Conservation (phyloP, 805 yeast species). For the Wickerhamiella azymoides region DNA sequence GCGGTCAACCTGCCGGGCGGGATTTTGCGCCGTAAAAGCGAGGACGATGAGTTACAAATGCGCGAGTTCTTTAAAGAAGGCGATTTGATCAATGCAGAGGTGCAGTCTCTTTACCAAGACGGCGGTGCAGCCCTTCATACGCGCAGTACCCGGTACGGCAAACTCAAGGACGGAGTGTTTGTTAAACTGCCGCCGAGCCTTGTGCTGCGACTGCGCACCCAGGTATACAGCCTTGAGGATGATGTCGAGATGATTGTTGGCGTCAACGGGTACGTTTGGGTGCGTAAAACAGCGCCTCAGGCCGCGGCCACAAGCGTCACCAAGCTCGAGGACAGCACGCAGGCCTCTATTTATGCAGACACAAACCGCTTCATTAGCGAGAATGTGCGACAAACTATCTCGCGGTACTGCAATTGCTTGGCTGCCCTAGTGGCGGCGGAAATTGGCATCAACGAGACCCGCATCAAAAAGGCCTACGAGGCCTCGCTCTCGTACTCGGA, state of each 20-base stretch:
- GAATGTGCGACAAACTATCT: slow-evolving; percentile 53
- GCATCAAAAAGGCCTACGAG: slow-evolving; percentile 74
- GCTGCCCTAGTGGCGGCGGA: slow-evolving; percentile 72
- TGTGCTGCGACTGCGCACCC: slow-evolving; percentile 74
- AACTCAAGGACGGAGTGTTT: slow-evolving; percentile 80
- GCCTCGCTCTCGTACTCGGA: slow-evolving; percentile 66
- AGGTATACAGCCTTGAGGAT: slow-evolving; percentile 85
- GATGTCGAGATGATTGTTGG: slow-evolving; percentile 78
- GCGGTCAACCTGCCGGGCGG: slow-evolving; percentile 98
- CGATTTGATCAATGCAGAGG: slow-evolving; percentile 89
- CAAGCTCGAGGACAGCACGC: slow-evolving; percentile 71
- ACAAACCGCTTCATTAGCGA: slow-evolving; percentile 58
- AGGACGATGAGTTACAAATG: slow-evolving; percentile 94
- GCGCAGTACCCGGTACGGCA: slow-evolving; percentile 89
- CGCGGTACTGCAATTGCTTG: slow-evolving; percentile 75
- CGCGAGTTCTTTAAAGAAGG: slow-evolving; percentile 89
- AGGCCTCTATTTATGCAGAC: slow-evolving; percentile 88
- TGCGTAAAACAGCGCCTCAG: slow-evolving; percentile 39
- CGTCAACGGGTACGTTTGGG: slow-evolving; percentile 90
- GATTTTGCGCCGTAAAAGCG: slow-evolving; percentile 81
- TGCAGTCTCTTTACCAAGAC: slow-evolving; percentile 74
- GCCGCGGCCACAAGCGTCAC: slow-evolving; percentile 45
- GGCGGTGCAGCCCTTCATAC: slow-evolving; percentile 93
- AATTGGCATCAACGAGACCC: slow-evolving; percentile 70
- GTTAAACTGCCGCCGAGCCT: slow-evolving; percentile 69